Conservation (phyloP, 2,329 filamentous ascomycete genomes). For the Daldinia sp. region DNA sequence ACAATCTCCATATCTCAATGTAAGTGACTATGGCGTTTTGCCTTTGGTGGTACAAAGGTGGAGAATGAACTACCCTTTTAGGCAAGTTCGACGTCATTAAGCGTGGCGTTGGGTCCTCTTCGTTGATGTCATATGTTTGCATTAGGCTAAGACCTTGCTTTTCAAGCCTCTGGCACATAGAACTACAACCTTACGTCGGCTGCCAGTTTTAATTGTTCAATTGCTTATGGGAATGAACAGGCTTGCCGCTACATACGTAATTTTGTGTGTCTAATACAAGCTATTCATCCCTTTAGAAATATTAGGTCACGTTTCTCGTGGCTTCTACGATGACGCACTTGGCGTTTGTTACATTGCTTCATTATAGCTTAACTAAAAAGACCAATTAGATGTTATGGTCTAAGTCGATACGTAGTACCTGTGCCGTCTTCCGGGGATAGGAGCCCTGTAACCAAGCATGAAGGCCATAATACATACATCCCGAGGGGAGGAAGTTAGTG, state of each 20-base stretch:
- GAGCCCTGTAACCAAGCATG: background rate
- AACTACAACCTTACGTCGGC: background rate
- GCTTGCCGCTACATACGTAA: constrained; percentile 28
- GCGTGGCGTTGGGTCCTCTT: constrained; percentile 18
- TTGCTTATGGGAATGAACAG: background rate
- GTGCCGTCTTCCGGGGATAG: background rate
- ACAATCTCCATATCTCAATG: constrained; percentile 28
- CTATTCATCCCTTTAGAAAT: background rate
- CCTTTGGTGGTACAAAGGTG: constrained; percentile 9
- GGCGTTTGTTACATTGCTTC: background rate
- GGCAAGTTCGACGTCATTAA: constrained; percentile 37
- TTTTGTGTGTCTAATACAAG: background rate
- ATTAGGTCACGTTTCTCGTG: background rate
- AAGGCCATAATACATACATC: no score
- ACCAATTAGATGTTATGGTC: background rate
- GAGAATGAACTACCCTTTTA: constrained; percentile 33
- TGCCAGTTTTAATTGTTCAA: constrained; percentile 6
- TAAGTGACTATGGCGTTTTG: constrained; percentile 29
- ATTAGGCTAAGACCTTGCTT: constrained; percentile 10
- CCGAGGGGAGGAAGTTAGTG: no score
- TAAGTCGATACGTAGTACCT: background rate
- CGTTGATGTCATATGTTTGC: constrained; percentile 35
- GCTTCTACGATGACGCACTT: constrained; percentile 28
- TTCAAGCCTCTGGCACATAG: constrained; percentile 26
- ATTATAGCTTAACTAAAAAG: background rate